Evolutionary conservation across 2,329 filamentous ascomycete genomes (phyloP), one percentile per base, ranked within the genome.

Genomic region (Cercospora beticola): DNA sequence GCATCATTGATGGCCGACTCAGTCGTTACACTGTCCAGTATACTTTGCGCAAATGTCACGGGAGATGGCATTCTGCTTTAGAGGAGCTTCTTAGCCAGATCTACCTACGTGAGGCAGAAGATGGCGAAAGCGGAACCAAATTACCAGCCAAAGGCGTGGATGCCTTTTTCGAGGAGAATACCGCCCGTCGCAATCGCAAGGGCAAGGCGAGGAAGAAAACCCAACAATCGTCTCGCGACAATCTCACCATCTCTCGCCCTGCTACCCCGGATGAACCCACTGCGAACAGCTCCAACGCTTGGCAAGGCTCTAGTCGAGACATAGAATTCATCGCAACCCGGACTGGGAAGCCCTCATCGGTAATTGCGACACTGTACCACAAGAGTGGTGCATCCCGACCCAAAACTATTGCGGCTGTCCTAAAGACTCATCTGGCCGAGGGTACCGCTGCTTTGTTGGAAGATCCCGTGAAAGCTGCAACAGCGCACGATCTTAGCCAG

Each of bases 11-110:
- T 0, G 86, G 85, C 0, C 83, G 94, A 52, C 63, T 79, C 6
- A 89, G 89, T 58, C 82, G 82, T 0, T 87, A 89, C 59, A 89
- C 92, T 52, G 84, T 97, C 30, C 82, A 83, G 52, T 86, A 89
- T 70, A 87, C 89, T 0, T 80, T 97, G 62, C 87, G 87, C 72
- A 92, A 92, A 75, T 87, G 85, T 31, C 84, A 86, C 10, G 87
- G 89, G 0, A 87, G 92, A 72, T 86, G 92, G 46, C 87, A 89
- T 67, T 83, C 84, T 14, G 88, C 92, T 1, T 89, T 96, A 70
- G 93, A 97, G 74, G 89, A 93, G 68, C 82, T 98, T 12, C 85
- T 97, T 33, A 96, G 91, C 72, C 84, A 92, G 14, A 88, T 91
- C 21, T 93, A 90, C 75, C 88, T 97, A 4, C 88, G 92, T 67